Evolutionary conservation across 2,329 filamentous ascomycete species (phyloP), one percentile per base, ranked within the genome.

Genomic region (Mollisia scopiformis): DNA sequence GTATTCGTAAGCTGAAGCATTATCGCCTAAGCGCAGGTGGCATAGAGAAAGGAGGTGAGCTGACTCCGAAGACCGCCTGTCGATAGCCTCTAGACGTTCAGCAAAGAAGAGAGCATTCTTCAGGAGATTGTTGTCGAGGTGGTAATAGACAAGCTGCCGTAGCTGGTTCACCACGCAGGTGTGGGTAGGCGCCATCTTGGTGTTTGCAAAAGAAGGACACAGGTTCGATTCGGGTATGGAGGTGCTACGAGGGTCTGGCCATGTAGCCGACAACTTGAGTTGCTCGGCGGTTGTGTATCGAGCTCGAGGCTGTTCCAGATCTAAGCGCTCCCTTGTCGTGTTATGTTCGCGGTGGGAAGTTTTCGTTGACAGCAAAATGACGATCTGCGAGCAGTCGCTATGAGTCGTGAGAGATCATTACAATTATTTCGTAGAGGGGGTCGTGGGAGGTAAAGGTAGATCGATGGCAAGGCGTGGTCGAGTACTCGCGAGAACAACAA

Each of bases 41-140:
- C 92, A 96, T 49, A 96, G 85, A 14, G 93, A 87, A 51, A 97
- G 81, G 13, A 99, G 85, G 74, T 96, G 93, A 49, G 87, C 83
- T 30, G 92, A 88, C 76, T 99, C 95, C 61, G 85, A 83, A 21
- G 88, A 91, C 70, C 90, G 88, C 25, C 90, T 86, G 70, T 98
- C 94, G 69, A 94, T 91, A 54, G 92, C 93, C 64, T 88, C 84
- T 21, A 97, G 85, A 66, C 95, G 88, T 72, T 94, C 92, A 62
- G 95, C 91, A 63, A 97, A 92, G 78, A 99, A 99, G 43, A 97
- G 87, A 59, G 95, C 95, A 74, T 96, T 98, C 58, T 93, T 88
- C 73, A 90, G 84, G 37, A 93, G 87, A 72, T 93, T 89, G 74
- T 97, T 96, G 80, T 99, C 95, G 75, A 99, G 87, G 69, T 89